Evolutionary conservation across 306 rosid species (phyloP), one percentile per base, ranked within the genome.

Genomic region (Gleditsia sinensis): DNA sequence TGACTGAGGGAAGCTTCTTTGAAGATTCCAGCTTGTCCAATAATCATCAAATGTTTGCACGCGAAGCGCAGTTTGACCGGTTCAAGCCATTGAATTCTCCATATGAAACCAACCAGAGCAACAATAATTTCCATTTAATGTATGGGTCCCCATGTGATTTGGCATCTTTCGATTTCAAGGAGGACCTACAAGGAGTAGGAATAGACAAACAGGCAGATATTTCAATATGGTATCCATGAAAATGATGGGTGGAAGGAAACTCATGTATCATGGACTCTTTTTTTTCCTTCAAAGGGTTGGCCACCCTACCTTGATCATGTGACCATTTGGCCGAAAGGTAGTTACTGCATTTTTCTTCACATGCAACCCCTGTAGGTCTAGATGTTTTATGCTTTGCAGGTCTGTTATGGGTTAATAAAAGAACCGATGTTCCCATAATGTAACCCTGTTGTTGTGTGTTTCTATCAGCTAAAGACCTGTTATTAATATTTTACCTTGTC

Each of bases 71-170:
- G 30, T 85, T 89, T 49, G 87, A 89, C 55, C 81, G 84, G 23
- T 87, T 85, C 54, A 89, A 83, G 74, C 49, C 76, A 3, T 60
- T 81, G 69, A 83, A 69, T 77, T 16, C 88, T 20, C 80, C 88
- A 3, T 87, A 77, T 3, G 90, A 89, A 32, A 83, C 78, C 78
- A 82, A 75, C 80, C 42, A 50, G n/a, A 63, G 36, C 49, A 67
- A 36, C 79, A 77, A 51, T 27, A 85, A 83, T 55, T 76, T 76
- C 43, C 64, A 81, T n/a, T 21, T 81, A 67, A 72, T 89, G 86
- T 87, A 76, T 23, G 85, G 77, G n/a, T 80, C 95, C 19, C 81
- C 88, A 0, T 77, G 83, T 50, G 92, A 89, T 49, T 56, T 89
- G 43, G 59, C 86, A 9, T 51, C 88, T 7, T 87, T 87, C 37